A percentile compares a stretch with the other conserved stretches of the same genome.
phyloP scores from a whole-genome alignment of 2,329 filamentous ascomycete species.

The Periconia macrospinosa region DNA sequence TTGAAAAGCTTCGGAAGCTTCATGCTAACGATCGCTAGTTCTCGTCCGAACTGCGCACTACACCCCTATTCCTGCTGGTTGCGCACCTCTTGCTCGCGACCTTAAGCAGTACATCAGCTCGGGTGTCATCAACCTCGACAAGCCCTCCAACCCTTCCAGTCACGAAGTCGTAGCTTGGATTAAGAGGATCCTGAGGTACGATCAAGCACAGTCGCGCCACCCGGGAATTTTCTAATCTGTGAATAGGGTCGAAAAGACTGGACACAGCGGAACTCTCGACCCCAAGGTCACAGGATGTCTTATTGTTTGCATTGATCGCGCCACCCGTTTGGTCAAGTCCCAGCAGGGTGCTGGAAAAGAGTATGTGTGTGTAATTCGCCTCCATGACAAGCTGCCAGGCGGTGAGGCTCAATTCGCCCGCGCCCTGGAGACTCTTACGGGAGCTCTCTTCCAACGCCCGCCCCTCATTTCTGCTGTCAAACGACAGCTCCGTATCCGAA shows the following conservation, averaged over 20 bases:
- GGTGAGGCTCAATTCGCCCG: conserved; percentile 91
- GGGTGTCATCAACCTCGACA: conserved; percentile 97
- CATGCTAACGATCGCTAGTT: conserved; percentile 57
- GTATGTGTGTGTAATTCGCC: conserved; percentile 92
- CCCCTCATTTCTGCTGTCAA: conserved; percentile 98
- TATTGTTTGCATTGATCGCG: conserved; percentile 94
- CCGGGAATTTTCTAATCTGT: conserved; percentile 14
- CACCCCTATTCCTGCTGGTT: conserved; percentile 92
- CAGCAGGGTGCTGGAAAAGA: conserved; percentile 99
- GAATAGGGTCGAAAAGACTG: conserved; percentile 84
- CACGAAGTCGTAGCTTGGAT: conserved; percentile 99
- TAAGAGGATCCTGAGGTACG: conserved; percentile 89
- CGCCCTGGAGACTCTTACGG: conserved; percentile 92
- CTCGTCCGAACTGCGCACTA: conserved; percentile 94
- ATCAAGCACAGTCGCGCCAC: background rate
- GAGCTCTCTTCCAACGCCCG: conserved; percentile 94
- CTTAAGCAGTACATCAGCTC: conserved; percentile 96
- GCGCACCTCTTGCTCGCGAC: conserved; percentile 87
- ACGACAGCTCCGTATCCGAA: conserved; percentile 96
- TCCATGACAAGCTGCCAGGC: conserved; percentile 93
- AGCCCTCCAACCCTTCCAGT: conserved; percentile 94
- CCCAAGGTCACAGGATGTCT: conserved; percentile 96
- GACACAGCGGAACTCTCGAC: conserved; percentile 96
- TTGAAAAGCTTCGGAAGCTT: conserved; percentile 19
- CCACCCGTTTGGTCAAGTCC: conserved; percentile 96